phyloP scores from a whole-genome alignment of 129 eudicot species.

The Flaveria brownii region DNA sequence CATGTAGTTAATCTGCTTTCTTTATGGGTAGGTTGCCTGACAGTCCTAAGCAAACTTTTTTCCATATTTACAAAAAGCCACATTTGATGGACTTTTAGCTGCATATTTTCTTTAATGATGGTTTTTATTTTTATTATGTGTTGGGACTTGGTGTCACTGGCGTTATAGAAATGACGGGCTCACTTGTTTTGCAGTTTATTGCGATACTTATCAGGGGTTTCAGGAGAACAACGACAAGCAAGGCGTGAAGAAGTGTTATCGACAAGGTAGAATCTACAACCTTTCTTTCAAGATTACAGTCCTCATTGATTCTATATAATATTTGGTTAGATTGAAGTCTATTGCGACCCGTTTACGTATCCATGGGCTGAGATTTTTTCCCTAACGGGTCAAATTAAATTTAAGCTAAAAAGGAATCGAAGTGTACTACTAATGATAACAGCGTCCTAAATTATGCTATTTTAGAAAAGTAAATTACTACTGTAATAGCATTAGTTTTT shows the following conservation, averaged over 20 bases:
- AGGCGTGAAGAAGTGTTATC: constrained; percentile 83
- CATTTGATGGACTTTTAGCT: not conserved
- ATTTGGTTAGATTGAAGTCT: not conserved
- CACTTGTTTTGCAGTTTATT: constrained; percentile 52
- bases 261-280: constrained; percentile 53
- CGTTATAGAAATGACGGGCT: not conserved
- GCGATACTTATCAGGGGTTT: constrained; percentile 63
- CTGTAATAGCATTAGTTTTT: too few species aligned
- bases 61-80: too few species aligned
- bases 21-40: too few species aligned
- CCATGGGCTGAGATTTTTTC: not conserved
- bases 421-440: not conserved
- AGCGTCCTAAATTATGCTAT: not conserved
- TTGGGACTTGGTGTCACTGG: not conserved
- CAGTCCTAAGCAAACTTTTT: too few species aligned
- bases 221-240: constrained; percentile 67
- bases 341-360: not conserved
- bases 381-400: not conserved
- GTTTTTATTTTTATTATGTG: not conserved
- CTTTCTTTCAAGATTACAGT: constrained; percentile 8
- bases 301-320: not conserved
- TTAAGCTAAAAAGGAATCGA: not conserved
- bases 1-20: not conserved
- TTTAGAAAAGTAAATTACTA: too few species aligned
- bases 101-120: not conserved